phyloP scores from a whole-genome alignment of 2,329 filamentous ascomycete species.

The Metarhizium guizhouense region DNA sequence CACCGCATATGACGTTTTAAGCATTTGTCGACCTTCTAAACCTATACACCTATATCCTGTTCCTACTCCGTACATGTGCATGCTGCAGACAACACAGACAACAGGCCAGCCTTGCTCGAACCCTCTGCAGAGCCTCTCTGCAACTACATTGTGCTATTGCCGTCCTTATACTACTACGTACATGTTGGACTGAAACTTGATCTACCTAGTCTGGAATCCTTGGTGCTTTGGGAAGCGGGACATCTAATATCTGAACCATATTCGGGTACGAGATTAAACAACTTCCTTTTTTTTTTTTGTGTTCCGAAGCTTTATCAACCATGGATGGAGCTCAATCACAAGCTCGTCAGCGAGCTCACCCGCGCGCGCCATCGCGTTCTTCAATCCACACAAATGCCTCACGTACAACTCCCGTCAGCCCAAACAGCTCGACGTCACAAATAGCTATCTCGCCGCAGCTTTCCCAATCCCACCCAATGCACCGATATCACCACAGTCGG shows the following conservation, averaged over 20 bases:
- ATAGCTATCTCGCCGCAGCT: slow-evolving; percentile 26
- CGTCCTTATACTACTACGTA: neutral
- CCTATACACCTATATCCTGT: neutral
- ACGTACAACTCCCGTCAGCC: slow-evolving; percentile 30
- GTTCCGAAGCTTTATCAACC: slow-evolving; percentile 1
- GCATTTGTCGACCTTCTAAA: neutral
- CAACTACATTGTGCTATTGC: neutral
- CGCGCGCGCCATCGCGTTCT: slow-evolving; percentile 37
- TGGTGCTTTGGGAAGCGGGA: neutral
- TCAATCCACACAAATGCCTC: slow-evolving; percentile 35
- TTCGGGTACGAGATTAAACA: neutral
- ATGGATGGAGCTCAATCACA: slow-evolving; percentile 22
- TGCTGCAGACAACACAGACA: neutral
- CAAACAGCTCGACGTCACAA: slow-evolving; percentile 33
- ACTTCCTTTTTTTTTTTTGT: neutral
- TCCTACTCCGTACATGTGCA: neutral
- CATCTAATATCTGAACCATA: neutral
- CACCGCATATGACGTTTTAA: neutral
- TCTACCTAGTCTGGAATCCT: neutral
- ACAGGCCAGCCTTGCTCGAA: neutral
- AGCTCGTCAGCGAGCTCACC: slow-evolving; percentile 19
- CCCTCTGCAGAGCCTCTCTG: neutral
- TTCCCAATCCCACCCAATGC: slow-evolving; percentile 24
- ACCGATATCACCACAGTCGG: slow-evolving; percentile 31
- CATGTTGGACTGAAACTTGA: neutral